Evolutionary conservation across 805 yeast species (phyloP), one percentile per base, ranked within the genome.

Genomic region (Ogataea kodamae): DNA sequence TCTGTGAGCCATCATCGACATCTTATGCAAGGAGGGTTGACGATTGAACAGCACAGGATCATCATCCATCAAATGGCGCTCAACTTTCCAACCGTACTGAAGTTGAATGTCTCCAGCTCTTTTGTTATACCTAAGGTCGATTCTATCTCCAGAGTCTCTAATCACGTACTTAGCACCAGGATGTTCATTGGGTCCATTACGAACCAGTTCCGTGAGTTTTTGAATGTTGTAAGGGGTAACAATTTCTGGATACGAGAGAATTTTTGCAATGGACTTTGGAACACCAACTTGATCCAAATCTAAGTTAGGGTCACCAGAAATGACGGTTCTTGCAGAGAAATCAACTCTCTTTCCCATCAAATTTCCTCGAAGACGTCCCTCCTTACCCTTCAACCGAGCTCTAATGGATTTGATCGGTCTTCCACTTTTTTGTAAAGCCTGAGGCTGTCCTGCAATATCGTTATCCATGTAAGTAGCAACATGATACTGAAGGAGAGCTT

Each of bases 1-100:
- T 65, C 96, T 76, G 61, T 92, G 99, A 11, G 96, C 95, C 97
- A 92, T 92, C 98, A 92, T 92, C 35, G 97, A 90, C 97, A 92
- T 92, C 63, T 94, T 92, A 68, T 92, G 99, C 62, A 92, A 72
- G 28, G 98, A 92, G 30, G 99, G 99, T 69, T 92, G 99, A 72
- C 99, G 95, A 62, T 92, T 92, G 72, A 92, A 92, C 52, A 92
- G 72, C 20, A 92, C 98, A 3, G 98, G 97, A 59, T 92, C 99
- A 53, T 88, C 77, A 62, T 92, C 99, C 84, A 88, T 87, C 51
- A 92, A 73, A 61, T 92, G 99, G 61, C 99, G 87, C 62, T 92
- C 98, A 41, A 92, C 98, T 61, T 86, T 88, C 98, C 98, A 94
- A 32, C 98, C 98, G 54, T 92, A 92, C 61, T 94, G 98, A 47